Percentiles rank a stretch among this genome's conserved stretches.
These are phyloP conservation scores for Arthromyces matolae DNA, from an alignment of 768 basidiomycete genomes.

Conservation along the genomic window DNA sequence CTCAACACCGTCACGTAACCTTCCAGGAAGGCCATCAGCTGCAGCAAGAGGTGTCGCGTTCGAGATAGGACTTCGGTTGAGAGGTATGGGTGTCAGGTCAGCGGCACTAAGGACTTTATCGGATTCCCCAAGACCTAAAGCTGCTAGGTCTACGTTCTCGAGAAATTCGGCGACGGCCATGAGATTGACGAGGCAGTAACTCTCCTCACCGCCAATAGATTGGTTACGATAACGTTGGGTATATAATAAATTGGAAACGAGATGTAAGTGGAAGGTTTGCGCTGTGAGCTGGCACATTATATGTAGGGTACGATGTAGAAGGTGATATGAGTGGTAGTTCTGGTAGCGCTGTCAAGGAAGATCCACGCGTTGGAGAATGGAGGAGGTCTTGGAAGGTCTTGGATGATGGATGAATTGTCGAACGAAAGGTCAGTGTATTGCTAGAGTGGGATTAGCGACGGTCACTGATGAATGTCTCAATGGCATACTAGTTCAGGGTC, in stretches of 20 bases:
- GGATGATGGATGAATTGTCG: conserved; percentile 39
- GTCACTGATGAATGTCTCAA: not conserved
- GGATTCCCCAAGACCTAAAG: conserved; percentile 55
- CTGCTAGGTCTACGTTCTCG: conserved; percentile 86
- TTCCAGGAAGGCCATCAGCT: conserved; percentile 44
- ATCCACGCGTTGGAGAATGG: conserved; percentile 29
- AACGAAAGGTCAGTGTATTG: conserved; percentile 40
- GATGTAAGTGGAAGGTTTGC: conserved; percentile 49
- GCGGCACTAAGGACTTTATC: conserved; percentile 63
- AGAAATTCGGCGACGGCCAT: conserved; percentile 95
- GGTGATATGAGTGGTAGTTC: conserved; percentile 45
- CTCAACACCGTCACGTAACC: conserved; percentile 68
- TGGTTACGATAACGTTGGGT: conserved; percentile 59
- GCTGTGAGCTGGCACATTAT: conserved; percentile 39
- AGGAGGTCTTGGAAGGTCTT: conserved; percentile 38
- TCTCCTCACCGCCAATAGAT: conserved; percentile 73
- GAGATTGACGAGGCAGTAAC: conserved; percentile 90
- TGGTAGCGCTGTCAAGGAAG: conserved; percentile 40
- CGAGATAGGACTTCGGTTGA: conserved; percentile 51
- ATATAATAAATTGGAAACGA: conserved; percentile 69
- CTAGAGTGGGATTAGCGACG: conserved; percentile 23
- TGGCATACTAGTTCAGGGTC: conserved; percentile 53
- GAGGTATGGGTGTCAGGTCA: conserved; percentile 78
- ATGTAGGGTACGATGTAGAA: conserved; percentile 45
- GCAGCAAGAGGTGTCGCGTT: conserved; percentile 42